Evolutionary conservation across 306 rosid species (phyloP).

Genomic region (Vachellia pachyceras): DNA sequence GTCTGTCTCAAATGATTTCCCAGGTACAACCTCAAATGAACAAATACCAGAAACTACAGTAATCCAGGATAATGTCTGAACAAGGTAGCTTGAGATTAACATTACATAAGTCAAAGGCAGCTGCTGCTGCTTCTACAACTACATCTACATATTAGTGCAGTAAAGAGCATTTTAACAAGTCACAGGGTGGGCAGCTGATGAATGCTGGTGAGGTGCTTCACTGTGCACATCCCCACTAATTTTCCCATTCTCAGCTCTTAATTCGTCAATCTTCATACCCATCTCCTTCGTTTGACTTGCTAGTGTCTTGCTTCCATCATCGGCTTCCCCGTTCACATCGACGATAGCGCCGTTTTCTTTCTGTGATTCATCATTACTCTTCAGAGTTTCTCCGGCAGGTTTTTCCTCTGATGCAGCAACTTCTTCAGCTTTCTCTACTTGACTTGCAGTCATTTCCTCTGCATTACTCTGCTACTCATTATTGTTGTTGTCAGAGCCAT

Average conservation of each 20-base stretch:
- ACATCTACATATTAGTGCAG: not conserved
- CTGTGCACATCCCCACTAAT: constrained; percentile 31
- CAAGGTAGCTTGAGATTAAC: too few relatives aligned
- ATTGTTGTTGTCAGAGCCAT: constrained; percentile 22
- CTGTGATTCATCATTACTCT: constrained; percentile 23
- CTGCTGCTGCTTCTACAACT: not conserved
- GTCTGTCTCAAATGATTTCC: constrained; percentile 26
- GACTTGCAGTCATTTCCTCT: constrained; percentile 36
- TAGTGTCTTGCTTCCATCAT: constrained; percentile 36
- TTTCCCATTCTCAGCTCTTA: constrained; percentile 50
- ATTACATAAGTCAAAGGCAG: not conserved
- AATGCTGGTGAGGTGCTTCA: not conserved
- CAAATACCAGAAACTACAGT: constrained; percentile 11
- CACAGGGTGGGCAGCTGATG: constrained; percentile 27
- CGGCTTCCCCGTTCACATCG: constrained; percentile 46
- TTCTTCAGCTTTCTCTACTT: constrained; percentile 36
- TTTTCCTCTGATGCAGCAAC: constrained; percentile 45
- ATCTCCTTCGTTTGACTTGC: constrained; percentile 36
- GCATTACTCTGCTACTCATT: constrained; percentile 26
- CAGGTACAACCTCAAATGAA: constrained; percentile 42
- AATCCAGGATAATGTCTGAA: constrained; percentile 38
- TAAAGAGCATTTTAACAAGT: constrained; percentile 48
- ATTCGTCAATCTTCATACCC: constrained; percentile 38
- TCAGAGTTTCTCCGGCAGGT: constrained; percentile 37
- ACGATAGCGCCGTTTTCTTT: constrained; percentile 40